These are phyloP conservation scores for Neoscytalidium dimidiatum DNA, from an alignment of 2,329 filamentous ascomycete species.

Conservation along the genomic window DNA sequence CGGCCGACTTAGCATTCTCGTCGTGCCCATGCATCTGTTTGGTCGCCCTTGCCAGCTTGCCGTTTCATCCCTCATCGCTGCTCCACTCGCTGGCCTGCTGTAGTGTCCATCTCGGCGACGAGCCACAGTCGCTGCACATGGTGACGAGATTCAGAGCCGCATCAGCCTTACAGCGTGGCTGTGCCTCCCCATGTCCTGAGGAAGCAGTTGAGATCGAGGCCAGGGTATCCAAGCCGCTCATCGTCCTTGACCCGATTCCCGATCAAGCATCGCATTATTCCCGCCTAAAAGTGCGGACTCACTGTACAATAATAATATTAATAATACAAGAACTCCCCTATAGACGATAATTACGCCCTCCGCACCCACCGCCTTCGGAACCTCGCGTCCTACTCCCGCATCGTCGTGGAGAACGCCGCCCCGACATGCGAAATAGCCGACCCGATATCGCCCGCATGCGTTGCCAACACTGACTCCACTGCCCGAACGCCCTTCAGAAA, in stretches of 20 bases:
- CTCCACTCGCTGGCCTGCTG: neutral
- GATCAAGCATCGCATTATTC: too few species aligned
- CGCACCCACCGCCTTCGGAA: too few species aligned
- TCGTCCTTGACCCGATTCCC: neutral
- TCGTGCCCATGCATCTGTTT: neutral
- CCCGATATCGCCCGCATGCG: slow-evolving; percentile 10
- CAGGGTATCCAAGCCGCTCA: neutral
- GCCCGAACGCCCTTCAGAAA: neutral
- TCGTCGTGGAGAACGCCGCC: neutral
- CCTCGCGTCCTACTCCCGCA: neutral
- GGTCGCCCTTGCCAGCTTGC: neutral
- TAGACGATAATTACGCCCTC: too few species aligned
- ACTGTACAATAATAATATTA: too few species aligned
- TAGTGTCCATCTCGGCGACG: neutral
- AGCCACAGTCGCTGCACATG: neutral
- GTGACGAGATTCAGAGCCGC: neutral
- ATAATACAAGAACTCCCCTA: too few species aligned
- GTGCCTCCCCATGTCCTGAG: neutral
- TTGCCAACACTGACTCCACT: neutral
- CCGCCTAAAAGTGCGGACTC: too few species aligned
- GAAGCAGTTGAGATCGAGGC: neutral
- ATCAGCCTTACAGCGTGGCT: neutral
- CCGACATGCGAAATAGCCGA: slow-evolving; percentile 2
- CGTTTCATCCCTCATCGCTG: neutral
- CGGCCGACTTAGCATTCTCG: neutral